A percentile compares a stretch with the other conserved stretches of the same genome.
Conservation (phyloP, 2,329 filamentous ascomycete species). For the Huntiella decipiens region DNA sequence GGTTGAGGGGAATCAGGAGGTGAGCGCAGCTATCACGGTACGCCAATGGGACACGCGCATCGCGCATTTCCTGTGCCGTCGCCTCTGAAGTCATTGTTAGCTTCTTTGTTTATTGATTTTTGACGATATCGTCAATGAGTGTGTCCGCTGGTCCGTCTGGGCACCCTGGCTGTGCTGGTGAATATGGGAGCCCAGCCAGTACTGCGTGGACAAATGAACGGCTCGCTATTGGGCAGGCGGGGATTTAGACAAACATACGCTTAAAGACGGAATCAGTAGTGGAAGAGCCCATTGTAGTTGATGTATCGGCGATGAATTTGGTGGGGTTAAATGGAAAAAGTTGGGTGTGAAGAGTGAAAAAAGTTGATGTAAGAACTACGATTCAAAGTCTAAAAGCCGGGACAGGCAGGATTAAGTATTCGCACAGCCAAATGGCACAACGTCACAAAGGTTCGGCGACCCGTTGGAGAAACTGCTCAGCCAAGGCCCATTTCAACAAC, state of each 20-base stretch:
- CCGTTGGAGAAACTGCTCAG: no score
- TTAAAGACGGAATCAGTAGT: background rate
- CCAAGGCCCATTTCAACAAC: no score
- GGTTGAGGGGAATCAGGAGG: constrained; percentile 87
- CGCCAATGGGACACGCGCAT: constrained; percentile 66
- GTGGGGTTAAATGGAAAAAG: no score
- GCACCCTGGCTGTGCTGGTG: background rate
- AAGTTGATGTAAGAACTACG: no score
- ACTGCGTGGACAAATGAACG: background rate
- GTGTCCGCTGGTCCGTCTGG: no score
- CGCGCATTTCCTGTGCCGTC: constrained; percentile 82
- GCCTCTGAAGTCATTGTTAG: constrained; percentile 32
- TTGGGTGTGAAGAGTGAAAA: no score
- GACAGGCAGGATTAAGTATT: no score
- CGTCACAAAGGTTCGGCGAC: no score
- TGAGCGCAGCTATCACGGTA: constrained; percentile 95
- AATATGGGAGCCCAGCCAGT: background rate
- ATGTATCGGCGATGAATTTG: background rate
- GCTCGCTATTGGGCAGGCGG: background rate
- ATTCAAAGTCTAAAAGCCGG: no score
- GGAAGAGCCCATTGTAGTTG: background rate
- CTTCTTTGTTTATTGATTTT: background rate
- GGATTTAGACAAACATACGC: background rate
- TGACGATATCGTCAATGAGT: background rate
- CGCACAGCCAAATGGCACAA: no score